Base-by-base conservation (phyloP, 2,329 filamentous ascomycete genomes). In the Botrytis galanthina region DNA sequence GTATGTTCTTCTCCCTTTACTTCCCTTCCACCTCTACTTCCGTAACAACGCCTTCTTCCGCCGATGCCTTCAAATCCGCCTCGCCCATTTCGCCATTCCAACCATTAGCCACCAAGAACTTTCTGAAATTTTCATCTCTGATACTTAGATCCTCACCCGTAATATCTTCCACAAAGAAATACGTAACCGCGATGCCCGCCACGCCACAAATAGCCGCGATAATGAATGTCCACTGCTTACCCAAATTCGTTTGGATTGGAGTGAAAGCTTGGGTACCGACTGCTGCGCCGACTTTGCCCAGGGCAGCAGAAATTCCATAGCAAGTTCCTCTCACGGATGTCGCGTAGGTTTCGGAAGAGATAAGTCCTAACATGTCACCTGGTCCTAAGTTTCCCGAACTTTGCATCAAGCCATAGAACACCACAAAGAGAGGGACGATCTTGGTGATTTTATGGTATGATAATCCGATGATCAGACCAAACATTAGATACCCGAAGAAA, bases 331-430 rank as follows among this genome's bases (percentile, higher is more conserved):
- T 81, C 1, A 87, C 84, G n/a, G 84, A 84, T 3, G 86, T 88
- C 0, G 86, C 84, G 74, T 86, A 87, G 1, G 83, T 82, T 77
- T 88, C 86, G 0, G 84, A 86, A 0, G 84, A 86, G 9, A 87
- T 77, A 4, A 87, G 80, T 0, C 85, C 86, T 6, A 87, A 82
- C 80, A 85, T 87, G 59, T 86, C 84, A 0, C 86, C 86, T 0
- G 86, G 86, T 0, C 86, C 86, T 71, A 87, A 78, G 73, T 87
- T 85, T 0, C 85, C 85, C 2, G 82, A 84, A 37, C 82, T 84
- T 75, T 86, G 84, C 82, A 88, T 85, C 6, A 87, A 78, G 1
- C 85, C 86, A 75, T 87, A 87, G 73, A 87, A 84, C 26, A 87
- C 81, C 18, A 87, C 83, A 75, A 87, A 87, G 7, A 86, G 82